Evolutionary conservation across 2,329 filamentous ascomycete species (phyloP).

Genomic region (Pseudodiploospora longispora): DNA sequence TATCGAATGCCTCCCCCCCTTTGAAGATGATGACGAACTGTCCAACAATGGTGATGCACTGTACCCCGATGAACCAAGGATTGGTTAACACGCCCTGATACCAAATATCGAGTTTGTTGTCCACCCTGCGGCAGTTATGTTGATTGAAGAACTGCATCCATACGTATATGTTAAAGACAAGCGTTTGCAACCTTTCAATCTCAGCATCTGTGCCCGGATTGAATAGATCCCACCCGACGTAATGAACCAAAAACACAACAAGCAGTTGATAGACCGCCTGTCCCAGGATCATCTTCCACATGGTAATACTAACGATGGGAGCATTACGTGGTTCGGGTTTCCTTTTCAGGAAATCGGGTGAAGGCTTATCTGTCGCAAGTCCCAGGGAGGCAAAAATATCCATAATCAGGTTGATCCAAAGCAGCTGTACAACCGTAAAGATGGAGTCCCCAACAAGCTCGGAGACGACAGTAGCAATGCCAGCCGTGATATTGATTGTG

Average conservation of each 20-base stretch:
- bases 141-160: slow-evolving; percentile 91
- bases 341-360: slow-evolving; percentile 46
- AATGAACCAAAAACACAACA: slow-evolving; percentile 52
- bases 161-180: slow-evolving; percentile 80
- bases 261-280: slow-evolving; percentile 69
- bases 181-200: slow-evolving; percentile 41
- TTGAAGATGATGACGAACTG: slow-evolving; percentile 67
- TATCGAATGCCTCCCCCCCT: slow-evolving; percentile 59
- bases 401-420: slow-evolving; percentile 65
- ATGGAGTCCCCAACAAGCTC: slow-evolving; percentile 48
- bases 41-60: slow-evolving; percentile 58
- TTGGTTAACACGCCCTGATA: slow-evolving; percentile 70
- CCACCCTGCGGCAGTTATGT: slow-evolving; percentile 69
- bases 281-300: slow-evolving; percentile 88
- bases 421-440: slow-evolving; percentile 55
- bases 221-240: slow-evolving; percentile 49
- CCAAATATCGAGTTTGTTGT: slow-evolving; percentile 71
- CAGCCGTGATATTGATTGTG: slow-evolving; percentile 62
- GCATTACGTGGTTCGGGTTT: slow-evolving; percentile 69
- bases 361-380: slow-evolving; percentile 53
- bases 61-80: slow-evolving; percentile 66
- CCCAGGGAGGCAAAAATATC: slow-evolving; percentile 60
- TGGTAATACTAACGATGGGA: slow-evolving; percentile 63
- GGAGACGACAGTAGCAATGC: slow-evolving; percentile 55
- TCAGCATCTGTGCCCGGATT: slow-evolving; percentile 35